A percentile compares a stretch with the other conserved stretches of the same genome.
Conservation (phyloP, 2,329 filamentous ascomycete genomes). For the Nemania serpens region DNA sequence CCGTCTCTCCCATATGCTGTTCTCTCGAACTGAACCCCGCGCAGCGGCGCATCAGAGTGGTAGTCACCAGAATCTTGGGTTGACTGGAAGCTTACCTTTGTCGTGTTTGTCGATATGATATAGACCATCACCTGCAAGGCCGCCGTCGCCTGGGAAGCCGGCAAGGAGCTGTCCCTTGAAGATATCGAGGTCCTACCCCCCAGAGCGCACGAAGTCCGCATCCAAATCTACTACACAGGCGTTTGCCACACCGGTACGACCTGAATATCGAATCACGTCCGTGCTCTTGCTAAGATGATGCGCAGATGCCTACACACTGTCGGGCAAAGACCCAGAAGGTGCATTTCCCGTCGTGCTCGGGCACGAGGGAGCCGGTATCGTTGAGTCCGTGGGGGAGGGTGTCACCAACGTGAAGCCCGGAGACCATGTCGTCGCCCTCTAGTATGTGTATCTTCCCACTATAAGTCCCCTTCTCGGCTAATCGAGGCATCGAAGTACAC, state of each 20-base stretch:
- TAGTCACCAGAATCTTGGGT: neutral
- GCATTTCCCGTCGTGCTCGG: constrained; percentile 88
- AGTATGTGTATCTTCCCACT: constrained; percentile 54
- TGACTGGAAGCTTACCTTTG: constrained; percentile 13
- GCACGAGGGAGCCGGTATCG: constrained; percentile 89
- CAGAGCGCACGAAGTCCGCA: constrained; percentile 91
- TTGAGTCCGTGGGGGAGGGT: constrained; percentile 92
- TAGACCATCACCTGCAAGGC: constrained; percentile 97
- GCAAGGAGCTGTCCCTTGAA: constrained; percentile 85
- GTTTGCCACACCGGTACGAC: constrained; percentile 92
- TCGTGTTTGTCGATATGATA: neutral
- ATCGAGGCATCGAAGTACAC: constrained; percentile 66
- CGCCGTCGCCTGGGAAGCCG: constrained; percentile 96
- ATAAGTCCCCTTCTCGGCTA: constrained; percentile 18
- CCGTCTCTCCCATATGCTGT: constrained; percentile 31
- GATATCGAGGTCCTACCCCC: constrained; percentile 91
- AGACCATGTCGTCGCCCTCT: constrained; percentile 88
- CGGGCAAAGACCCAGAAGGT: constrained; percentile 95
- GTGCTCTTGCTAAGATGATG: constrained; percentile 30
- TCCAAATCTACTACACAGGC: constrained; percentile 96
- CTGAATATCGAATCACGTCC: constrained; percentile 39
- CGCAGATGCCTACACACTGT: constrained; percentile 88
- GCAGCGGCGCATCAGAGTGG: neutral
- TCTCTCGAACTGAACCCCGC: constrained; percentile 22
- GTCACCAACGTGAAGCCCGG: constrained; percentile 93